Percentiles rank a stretch among this genome's conserved stretches.
phyloP scores from a whole-genome alignment of 192 early-diverging fungal genomes.

The Phlyctochytrium bullatum region DNA sequence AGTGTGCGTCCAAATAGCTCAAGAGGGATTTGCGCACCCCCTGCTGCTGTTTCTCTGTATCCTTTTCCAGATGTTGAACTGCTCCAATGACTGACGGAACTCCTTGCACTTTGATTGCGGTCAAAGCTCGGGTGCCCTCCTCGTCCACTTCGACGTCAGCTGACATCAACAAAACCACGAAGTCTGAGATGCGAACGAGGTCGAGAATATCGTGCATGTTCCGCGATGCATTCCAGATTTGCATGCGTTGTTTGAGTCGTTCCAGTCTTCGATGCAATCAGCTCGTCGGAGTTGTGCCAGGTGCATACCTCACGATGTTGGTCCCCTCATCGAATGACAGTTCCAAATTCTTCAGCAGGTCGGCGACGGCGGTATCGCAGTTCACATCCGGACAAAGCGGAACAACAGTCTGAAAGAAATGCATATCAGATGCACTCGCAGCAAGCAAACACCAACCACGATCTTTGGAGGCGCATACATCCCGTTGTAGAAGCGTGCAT shows the following conservation, averaged over 20 bases:
- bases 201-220: slow-evolving; percentile 85
- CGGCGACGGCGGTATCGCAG: slow-evolving; percentile 41
- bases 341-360: slow-evolving; percentile 51
- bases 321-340: too few relatives aligned
- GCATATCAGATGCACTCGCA: too few relatives aligned
- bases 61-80: slow-evolving; percentile 62
- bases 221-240: slow-evolving; percentile 74
- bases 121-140: slow-evolving; percentile 84
- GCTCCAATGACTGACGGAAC: slow-evolving; percentile 65
- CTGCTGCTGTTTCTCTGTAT: slow-evolving; percentile 57
- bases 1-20: slow-evolving; percentile 82
- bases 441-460: slow-evolving; percentile 62
- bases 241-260: slow-evolving; percentile 88
- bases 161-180: slow-evolving; percentile 81
- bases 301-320: too few relatives aligned
- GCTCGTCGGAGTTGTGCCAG: slow-evolving; percentile 1
- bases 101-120: slow-evolving; percentile 85
- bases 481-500: slow-evolving; percentile 82
- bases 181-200: slow-evolving; percentile 88
- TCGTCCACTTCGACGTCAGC: slow-evolving; percentile 88
- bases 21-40: slow-evolving; percentile 83
- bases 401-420: slow-evolving; percentile 75
- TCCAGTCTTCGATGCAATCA: too few relatives aligned
- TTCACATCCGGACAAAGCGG: slow-evolving; percentile 82
- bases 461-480: slow-evolving; percentile 82